Conservation (phyloP, 31 red algal species). For the Endocladia muricata region DNA sequence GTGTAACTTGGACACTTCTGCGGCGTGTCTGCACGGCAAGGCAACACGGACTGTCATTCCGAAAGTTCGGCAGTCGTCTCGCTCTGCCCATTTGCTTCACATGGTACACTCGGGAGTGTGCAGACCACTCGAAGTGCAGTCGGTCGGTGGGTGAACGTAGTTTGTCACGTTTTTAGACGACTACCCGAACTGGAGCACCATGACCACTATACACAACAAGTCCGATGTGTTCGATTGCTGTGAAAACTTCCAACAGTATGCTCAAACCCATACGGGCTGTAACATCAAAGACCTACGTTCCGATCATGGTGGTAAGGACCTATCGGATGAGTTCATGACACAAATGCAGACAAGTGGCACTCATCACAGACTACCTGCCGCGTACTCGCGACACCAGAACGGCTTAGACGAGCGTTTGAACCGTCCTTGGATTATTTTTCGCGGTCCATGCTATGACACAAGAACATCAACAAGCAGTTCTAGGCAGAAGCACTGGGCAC, state of each 20-base stretch:
- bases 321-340: too few species aligned
- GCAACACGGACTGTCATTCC: background rate
- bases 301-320: too few species aligned
- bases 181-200: background rate
- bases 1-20: background rate
- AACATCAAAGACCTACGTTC: background rate
- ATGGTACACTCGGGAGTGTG: constrained; percentile 18
- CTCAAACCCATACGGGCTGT: background rate
- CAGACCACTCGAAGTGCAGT: constrained; percentile 7
- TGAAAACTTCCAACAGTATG: background rate
- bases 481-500: too few species aligned
- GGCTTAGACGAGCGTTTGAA: too few species aligned
- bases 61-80: background rate
- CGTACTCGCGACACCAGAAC: too few species aligned
- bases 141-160: constrained; percentile 6
- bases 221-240: background rate
- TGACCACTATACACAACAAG: background rate
- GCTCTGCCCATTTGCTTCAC: background rate
- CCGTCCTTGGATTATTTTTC: too few species aligned
- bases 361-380: too few species aligned
- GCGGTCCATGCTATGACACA: too few species aligned
- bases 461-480: too few species aligned
- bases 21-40: background rate
- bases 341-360: too few species aligned
- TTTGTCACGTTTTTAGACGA: constrained; percentile 22